These are phyloP conservation scores for Cutaneotrichosporon sp. DNA, from an alignment of 1,284 basidiomycete genomes.

Conservation along the genomic window DNA sequence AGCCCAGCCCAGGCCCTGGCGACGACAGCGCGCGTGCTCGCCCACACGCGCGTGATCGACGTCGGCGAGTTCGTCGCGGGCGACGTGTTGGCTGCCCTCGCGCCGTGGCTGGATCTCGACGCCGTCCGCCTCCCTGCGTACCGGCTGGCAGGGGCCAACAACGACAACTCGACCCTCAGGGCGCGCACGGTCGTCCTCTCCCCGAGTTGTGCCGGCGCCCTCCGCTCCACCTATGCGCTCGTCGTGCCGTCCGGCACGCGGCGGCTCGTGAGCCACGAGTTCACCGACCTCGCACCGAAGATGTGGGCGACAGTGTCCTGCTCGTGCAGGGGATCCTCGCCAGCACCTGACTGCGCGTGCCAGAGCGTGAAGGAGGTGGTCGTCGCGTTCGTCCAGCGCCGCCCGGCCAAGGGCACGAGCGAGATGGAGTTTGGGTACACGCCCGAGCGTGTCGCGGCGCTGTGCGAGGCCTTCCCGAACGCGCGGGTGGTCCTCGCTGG, in stretches of 20 bases:
- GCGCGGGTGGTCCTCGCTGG: neutral
- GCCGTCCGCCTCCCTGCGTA: neutral
- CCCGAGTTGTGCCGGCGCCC: neutral
- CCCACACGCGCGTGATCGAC: neutral
- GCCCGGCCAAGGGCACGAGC: neutral
- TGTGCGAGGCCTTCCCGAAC: neutral
- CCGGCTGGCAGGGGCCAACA: neutral
- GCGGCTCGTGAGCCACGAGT: neutral
- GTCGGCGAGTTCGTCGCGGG: neutral
- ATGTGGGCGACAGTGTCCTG: neutral
- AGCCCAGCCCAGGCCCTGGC: neutral
- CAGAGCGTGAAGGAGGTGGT: neutral
- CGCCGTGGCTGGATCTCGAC: neutral
- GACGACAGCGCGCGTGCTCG: neutral
- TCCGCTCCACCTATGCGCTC: neutral
- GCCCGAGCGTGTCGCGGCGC: neutral
- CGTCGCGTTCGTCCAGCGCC: neutral
- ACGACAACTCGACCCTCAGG: neutral
- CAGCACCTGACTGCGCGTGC: neutral
- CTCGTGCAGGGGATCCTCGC: neutral
- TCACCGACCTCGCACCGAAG: neutral
- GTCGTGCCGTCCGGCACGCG: neutral
- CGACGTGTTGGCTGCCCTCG: neutral
- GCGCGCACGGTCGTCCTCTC: constrained; percentile 1
- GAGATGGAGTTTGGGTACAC: neutral